A percentile compares a stretch with the other conserved stretches of the same genome.
These are phyloP conservation scores for Scheffersomyces parashehatae DNA, from an alignment of 1,139 yeast genomes.

Conservation along the genomic window DNA sequence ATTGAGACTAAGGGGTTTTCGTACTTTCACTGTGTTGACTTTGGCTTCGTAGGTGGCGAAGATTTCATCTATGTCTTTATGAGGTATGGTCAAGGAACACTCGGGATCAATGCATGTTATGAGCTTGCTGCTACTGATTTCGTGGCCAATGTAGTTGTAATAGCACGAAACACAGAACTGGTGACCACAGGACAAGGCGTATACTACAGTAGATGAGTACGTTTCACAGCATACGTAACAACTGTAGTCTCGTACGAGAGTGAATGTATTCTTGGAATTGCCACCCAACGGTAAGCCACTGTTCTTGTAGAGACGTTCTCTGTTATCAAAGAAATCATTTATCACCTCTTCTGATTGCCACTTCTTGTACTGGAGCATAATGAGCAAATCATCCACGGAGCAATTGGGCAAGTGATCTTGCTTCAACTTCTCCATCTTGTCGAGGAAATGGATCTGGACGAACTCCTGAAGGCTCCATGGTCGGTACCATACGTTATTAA, in stretches of 20 bases:
- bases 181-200: slow-evolving; percentile 68
- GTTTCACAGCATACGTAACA: slow-evolving; percentile 77
- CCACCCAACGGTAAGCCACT: slow-evolving; percentile 47
- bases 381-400: slow-evolving; percentile 43
- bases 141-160: slow-evolving; percentile 53
- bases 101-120: slow-evolving; percentile 64
- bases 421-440: slow-evolving; percentile 16
- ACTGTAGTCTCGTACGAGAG: slow-evolving; percentile 24
- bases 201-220: slow-evolving; percentile 38
- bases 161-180: slow-evolving; percentile 71
- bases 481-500: slow-evolving; percentile 11
- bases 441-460: slow-evolving; percentile 20
- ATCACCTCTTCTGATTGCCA: slow-evolving; percentile 79
- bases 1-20: slow-evolving; percentile 9
- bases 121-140: slow-evolving; percentile 53
- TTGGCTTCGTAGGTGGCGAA: slow-evolving; percentile 9
- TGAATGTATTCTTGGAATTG: slow-evolving; percentile 20
- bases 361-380: slow-evolving; percentile 56
- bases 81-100: slow-evolving; percentile 37
- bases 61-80: slow-evolving; percentile 25
- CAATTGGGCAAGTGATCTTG: slow-evolving; percentile 32
- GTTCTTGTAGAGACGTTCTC: slow-evolving; percentile 39
- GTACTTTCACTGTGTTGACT: slow-evolving; percentile 7
- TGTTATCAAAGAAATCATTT: slow-evolving; percentile 63
- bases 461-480: slow-evolving; percentile 32